These are phyloP conservation scores for Emergomyces pasteurianus DNA, from an alignment of 2,329 filamentous ascomycete species.

Conservation along the genomic window DNA sequence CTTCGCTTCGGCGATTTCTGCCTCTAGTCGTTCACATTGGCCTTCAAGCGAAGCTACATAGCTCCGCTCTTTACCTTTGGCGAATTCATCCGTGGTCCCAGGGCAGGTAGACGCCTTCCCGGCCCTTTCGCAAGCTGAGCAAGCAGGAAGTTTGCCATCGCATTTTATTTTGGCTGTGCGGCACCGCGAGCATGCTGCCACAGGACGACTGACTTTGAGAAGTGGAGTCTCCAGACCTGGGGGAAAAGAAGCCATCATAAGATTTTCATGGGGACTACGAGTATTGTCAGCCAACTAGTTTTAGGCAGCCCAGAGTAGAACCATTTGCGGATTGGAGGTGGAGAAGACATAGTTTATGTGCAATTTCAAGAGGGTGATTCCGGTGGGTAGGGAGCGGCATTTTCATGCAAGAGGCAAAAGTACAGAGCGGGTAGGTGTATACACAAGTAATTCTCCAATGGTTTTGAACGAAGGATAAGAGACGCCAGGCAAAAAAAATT, in stretches of 20 bases:
- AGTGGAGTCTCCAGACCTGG: slow-evolving; percentile 30
- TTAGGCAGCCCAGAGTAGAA: not conserved
- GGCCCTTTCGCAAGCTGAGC: slow-evolving; percentile 87
- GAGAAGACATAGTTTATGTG: not conserved
- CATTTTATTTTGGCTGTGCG: slow-evolving; percentile 95
- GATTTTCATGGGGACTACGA: not conserved
- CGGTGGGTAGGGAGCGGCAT: not conserved
- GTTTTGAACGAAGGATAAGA: not conserved
- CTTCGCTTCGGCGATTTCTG: slow-evolving; percentile 46
- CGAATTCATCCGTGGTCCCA: slow-evolving; percentile 90
- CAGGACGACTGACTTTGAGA: slow-evolving; percentile 57
- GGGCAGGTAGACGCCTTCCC: slow-evolving; percentile 80
- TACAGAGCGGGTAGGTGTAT: not conserved
- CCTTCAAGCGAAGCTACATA: slow-evolving; percentile 95
- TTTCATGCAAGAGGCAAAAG: not conserved
- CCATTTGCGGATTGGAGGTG: not conserved
- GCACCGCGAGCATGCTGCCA: slow-evolving; percentile 70
- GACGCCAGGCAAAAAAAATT: not conserved
- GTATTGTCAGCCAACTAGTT: not conserved
- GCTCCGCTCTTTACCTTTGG: slow-evolving; percentile 86
- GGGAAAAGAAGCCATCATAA: slow-evolving; percentile 14
- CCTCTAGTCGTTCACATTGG: slow-evolving; percentile 77
- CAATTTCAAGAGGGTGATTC: not conserved
- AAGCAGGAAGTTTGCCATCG: slow-evolving; percentile 89
- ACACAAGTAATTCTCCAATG: not conserved